A percentile compares a stretch with the other conserved stretches of the same genome.
Conservation (phyloP, 2,329 filamentous ascomycete genomes). For the Colletotrichum sp. region DNA sequence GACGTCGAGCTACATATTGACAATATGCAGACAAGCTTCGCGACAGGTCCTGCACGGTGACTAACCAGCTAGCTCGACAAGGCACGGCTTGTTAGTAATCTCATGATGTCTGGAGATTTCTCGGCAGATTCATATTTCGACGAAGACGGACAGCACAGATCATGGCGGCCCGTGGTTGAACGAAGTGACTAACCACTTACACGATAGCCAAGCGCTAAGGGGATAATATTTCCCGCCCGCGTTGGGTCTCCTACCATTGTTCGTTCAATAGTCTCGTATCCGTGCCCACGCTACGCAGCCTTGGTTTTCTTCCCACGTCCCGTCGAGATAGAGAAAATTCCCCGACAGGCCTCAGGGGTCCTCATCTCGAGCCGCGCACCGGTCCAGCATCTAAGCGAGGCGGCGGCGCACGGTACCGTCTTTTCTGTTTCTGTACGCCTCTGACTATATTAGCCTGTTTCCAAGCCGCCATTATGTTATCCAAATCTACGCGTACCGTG, state of each 20-base stretch:
- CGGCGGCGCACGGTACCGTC: not conserved
- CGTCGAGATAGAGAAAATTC: not conserved
- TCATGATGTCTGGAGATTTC: not conserved
- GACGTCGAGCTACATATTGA: conserved; percentile 12
- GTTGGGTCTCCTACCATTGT: not conserved
- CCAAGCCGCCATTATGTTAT: not conserved
- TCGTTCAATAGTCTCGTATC: conserved; percentile 7
- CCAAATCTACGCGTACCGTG: not conserved
- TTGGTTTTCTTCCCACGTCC: not conserved
- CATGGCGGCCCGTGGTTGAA: not conserved
- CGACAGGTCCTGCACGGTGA: not conserved
- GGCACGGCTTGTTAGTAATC: not conserved
- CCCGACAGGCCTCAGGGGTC: not conserved
- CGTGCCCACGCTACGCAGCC: not conserved
- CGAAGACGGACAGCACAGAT: not conserved
- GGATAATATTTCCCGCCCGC: not conserved
- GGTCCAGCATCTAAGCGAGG: not conserved
- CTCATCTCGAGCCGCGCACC: not conserved
- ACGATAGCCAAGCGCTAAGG: not conserved
- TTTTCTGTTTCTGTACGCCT: not conserved
- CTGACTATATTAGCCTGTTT: not conserved
- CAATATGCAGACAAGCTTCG: not conserved
- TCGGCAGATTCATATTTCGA: not conserved
- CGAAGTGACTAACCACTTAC: not conserved
- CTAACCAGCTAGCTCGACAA: not conserved